Evolutionary conservation across 1,284 basidiomycete species (phyloP).

Genomic region (Pseudozyma pruni): DNA sequence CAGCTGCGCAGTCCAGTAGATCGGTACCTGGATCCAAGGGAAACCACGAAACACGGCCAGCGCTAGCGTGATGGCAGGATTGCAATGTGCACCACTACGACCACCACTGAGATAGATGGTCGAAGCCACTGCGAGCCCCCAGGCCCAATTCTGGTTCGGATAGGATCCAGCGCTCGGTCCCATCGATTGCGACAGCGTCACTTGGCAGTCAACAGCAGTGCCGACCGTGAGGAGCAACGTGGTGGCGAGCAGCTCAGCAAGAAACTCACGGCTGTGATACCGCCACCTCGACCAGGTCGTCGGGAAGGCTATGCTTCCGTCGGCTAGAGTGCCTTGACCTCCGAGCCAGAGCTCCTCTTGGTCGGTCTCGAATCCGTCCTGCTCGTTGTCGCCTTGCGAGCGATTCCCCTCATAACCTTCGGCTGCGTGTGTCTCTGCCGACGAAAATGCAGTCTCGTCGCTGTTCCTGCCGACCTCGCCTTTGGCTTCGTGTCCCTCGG

Average conservation of each 20-base stretch:
- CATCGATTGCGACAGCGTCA: conserved; percentile 42
- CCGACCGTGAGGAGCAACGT: conserved; percentile 55
- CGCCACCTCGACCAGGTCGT: conserved; percentile 25
- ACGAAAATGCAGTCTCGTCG: conserved; percentile 18
- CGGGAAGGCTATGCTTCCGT: conserved; percentile 26
- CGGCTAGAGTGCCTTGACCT: conserved; percentile 13
- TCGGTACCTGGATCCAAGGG: conserved; percentile 81
- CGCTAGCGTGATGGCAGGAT: conserved; percentile 72
- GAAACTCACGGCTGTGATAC: conserved; percentile 30
- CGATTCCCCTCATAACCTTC: not conserved
- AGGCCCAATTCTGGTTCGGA: conserved; percentile 52
- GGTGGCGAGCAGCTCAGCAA: conserved; percentile 29
- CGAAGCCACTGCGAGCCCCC: conserved; percentile 56
- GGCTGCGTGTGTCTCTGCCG: not conserved
- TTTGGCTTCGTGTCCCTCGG: not conserved
- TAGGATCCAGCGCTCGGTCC: conserved; percentile 32
- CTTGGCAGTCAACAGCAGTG: conserved; percentile 59
- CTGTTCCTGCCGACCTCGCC: not conserved
- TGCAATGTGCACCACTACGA: conserved; percentile 52
- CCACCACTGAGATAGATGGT: conserved; percentile 57
- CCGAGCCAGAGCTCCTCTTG: conserved; percentile 26
- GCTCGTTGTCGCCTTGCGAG: not conserved
- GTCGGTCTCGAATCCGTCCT: not conserved
- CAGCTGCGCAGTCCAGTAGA: conserved; percentile 77
- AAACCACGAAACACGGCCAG: conserved; percentile 78